A percentile compares a stretch with the other conserved stretches of the same genome.
Conservation (phyloP, 768 basidiomycete genomes). For the Phanerodontia chrysosporium region DNA sequence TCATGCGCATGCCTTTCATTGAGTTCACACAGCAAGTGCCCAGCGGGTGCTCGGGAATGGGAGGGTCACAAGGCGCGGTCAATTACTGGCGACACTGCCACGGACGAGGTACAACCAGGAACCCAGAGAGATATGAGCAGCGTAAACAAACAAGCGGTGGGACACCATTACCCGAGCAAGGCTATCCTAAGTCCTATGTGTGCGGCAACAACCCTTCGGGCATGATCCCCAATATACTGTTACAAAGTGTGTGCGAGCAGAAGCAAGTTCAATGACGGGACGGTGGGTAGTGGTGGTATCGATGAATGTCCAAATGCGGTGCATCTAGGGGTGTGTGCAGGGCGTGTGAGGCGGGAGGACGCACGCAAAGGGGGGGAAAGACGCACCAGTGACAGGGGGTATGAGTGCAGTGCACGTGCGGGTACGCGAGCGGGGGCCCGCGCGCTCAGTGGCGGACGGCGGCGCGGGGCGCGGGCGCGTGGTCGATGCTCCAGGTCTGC, state of each 20-base stretch:
- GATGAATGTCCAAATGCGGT: conserved; percentile 1
- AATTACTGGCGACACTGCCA: not conserved
- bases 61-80: not conserved
- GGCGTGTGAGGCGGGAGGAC: not conserved
- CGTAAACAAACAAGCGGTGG: conserved; percentile 2
- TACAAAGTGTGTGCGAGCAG: not conserved
- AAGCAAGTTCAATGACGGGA: not conserved
- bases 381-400: not conserved
- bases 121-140: not conserved
- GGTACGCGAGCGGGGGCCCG: conserved; percentile 9
- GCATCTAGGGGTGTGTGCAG: not conserved
- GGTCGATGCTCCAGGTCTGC: conserved; percentile 26
- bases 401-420: conserved; percentile 13
- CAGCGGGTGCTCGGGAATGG: not conserved
- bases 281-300: conserved; percentile 7
- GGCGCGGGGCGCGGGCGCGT: conserved; percentile 3
- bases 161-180: conserved; percentile 7
- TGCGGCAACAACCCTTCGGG: conserved; percentile 1
- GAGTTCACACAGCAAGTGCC: too few relatives aligned
- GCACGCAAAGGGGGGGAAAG: not conserved
- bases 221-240: conserved; percentile 1
- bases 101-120: not conserved
- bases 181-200: conserved; percentile 9
- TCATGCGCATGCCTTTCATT: too few relatives aligned
- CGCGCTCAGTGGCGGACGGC: conserved; percentile 9